Base-by-base conservation (phyloP, 2,329 filamentous ascomycete species). In the Penicillium sp. region DNA sequence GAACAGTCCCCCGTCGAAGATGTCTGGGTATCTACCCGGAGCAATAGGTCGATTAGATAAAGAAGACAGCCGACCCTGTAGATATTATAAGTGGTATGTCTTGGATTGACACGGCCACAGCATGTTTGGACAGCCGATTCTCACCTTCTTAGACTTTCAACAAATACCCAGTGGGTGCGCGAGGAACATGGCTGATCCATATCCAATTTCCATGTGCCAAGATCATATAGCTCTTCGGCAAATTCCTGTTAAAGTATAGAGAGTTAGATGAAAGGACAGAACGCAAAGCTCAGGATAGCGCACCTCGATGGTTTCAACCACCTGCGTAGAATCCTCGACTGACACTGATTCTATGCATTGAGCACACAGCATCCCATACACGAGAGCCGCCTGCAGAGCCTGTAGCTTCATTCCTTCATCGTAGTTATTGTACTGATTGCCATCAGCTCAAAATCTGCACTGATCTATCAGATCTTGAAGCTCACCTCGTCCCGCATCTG, bases 61-160 rank as follows among this genome's bases (percentile, higher is more conserved):
- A 54, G 52, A 23, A 54, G 46, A 15, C 31, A 50, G 11, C 40
- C 52, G n/a, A 50, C 41, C 14, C 52, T 50, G 15, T 12, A 7
- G 12, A 29, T 18, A 8, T 26, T 18, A 33, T 49, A 6, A 54
- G 14, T 6, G 12, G 7, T 11, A 2, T 6, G 27, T 0, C 6
- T 2, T 15, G 4, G 2, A 40, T n/a, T 25, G 15, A 23, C 15
- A 9, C 23, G 3, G 7, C 22, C 5, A 29, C 5, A 18, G 9
- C 7, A 29, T 22, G 2, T 23, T 42, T 14, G 7, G 11, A 25
- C 25, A 29, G 15, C 6, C 18, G 2, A 3, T 8, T 1, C 42
- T 11, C 23, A 54, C 52, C 52, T 54, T 46, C 46, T 50, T 12
- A 50, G 26, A 12, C 46, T 46, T 27, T 54, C 52, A 11, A 54